Percentiles rank a stretch among this genome's conserved stretches.
These are phyloP conservation scores for Wickerhamomyces canadensis DNA, from an alignment of 805 yeast genomes.

Conservation along the genomic window DNA sequence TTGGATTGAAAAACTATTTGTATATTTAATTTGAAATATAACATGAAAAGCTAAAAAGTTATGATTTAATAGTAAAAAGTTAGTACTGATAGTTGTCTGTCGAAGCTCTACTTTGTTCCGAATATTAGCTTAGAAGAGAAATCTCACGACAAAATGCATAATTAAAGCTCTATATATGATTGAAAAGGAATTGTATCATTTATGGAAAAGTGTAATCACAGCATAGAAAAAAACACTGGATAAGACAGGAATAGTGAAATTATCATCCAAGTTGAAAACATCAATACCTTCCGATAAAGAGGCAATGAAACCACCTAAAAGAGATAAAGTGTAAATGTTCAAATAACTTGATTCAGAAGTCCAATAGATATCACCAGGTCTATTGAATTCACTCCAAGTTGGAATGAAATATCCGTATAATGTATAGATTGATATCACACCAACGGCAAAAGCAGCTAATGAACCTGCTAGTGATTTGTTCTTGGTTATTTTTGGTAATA, in stretches of 20 bases:
- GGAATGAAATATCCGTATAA: slow-evolving; percentile 77
- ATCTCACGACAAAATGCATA: no score
- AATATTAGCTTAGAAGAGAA: no score
- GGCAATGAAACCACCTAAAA: slow-evolving; percentile 74
- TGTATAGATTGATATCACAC: slow-evolving; percentile 57
- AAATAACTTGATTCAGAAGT: slow-evolving; percentile 52
- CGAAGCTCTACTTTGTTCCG: no score
- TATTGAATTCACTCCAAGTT: slow-evolving; percentile 44
- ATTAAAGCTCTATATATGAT: no score
- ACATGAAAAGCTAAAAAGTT: not conserved
- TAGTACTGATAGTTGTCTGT: no score
- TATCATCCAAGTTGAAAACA: slow-evolving; percentile 77
- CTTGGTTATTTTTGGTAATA: slow-evolving; percentile 70
- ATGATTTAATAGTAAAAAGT: not conserved
- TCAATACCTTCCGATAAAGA: slow-evolving; percentile 84
- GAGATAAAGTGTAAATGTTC: slow-evolving; percentile 45
- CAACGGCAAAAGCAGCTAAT: slow-evolving; percentile 74
- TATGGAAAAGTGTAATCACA: slow-evolving; percentile 34
- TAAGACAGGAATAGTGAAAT: slow-evolving; percentile 87
- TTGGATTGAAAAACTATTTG: slow-evolving; percentile 6
- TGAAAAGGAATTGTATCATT: no score
- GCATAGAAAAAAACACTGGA: slow-evolving; percentile 61
- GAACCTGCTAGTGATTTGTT: slow-evolving; percentile 89
- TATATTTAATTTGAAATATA: slow-evolving; percentile 7
- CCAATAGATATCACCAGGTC: slow-evolving; percentile 61